Base-by-base conservation (phyloP, 805 yeast species). In the Nakazawaea wyomingensis region DNA sequence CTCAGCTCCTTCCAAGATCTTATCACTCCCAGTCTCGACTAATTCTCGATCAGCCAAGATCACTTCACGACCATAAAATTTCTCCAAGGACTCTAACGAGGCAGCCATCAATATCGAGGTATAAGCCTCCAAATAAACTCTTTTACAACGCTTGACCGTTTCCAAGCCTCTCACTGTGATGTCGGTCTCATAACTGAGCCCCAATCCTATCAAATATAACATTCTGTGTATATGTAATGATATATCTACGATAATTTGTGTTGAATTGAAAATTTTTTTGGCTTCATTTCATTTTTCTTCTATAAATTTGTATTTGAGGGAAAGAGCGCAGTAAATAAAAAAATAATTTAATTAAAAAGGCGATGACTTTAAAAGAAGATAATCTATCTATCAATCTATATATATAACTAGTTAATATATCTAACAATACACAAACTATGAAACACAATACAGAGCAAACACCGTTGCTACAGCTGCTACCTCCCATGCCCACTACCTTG, bases 51-150 rank as follows among this genome's bases (percentile, higher is more conserved):
- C 98, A 10, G 99, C 99, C 38, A 91, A 64, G 29, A 84, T 80
- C 14, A 91, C 83, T 54, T 81, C 83, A 50, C 86, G 76, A 6
- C 95, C 98, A 57, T 91, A 91, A 54, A 84, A 87, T 52, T 75
- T 73, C 59, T 90, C 97, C 41, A 91, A 66, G 4, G 82, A 74
- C 47, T 70, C 76, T 57, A 79, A 69, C 49, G 84, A 78, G 2
- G 98, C 95, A 10, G 96, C 89, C 98, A 93, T 91, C 46, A 93
- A 68, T 49, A 91, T 91, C 31, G 96, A 85, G 3, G 99, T 91
- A 64, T 91, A 91, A 3, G 95, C 97, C 66, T 91, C 99, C 44
- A 93, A 69, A 54, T 91, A 91, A n/a, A 91, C 96, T 33, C 96
- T 72, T 55, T 84, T 80, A 65, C 97, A 89, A 60, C 72, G 76